phyloP scores from a whole-genome alignment of 2,329 filamentous ascomycete genomes.

The Pseudofabraea citricarpa region DNA sequence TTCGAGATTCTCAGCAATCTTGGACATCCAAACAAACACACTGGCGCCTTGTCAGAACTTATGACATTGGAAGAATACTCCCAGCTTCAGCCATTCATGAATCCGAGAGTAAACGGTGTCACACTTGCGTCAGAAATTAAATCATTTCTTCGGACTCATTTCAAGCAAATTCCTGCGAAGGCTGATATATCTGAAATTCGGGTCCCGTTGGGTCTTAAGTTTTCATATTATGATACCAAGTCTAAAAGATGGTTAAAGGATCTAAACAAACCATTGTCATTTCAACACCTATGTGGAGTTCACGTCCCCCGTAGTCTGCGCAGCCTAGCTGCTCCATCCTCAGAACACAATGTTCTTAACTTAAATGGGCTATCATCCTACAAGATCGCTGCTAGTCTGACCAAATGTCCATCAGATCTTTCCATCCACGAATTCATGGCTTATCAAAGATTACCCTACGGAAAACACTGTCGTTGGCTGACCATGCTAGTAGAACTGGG shows the following conservation, averaged over 20 bases:
- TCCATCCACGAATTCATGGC: slow-evolving; percentile 42
- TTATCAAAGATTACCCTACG: slow-evolving; percentile 37
- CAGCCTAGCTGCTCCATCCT: too few relatives aligned
- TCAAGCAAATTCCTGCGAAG: slow-evolving; percentile 22
- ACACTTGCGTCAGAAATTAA: slow-evolving; percentile 27
- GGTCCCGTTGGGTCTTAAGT: slow-evolving; percentile 22
- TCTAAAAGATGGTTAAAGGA: slow-evolving; percentile 24
- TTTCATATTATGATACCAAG: slow-evolving; percentile 24
- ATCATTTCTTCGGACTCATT: slow-evolving; percentile 27
- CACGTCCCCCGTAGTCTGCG: slow-evolving; percentile 25
- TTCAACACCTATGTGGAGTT: slow-evolving; percentile 29
- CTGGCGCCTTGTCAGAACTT: slow-evolving; percentile 4
- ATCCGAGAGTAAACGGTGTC: slow-evolving; percentile 7
- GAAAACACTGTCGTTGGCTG: slow-evolving; percentile 39
- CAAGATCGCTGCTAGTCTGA: slow-evolving; percentile 37
- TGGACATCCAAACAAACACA: slow-evolving; percentile 22
- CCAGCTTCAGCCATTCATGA: slow-evolving; percentile 14
- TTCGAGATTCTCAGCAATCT: slow-evolving; percentile 40
- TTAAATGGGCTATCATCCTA: slow-evolving; percentile 31
- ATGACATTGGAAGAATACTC: slow-evolving; percentile 18
- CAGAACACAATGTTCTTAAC: too few relatives aligned
- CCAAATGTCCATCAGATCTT: slow-evolving; percentile 38
- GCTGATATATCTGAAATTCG: slow-evolving; percentile 19
- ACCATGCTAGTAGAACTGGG: slow-evolving; percentile 44
- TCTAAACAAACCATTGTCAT: slow-evolving; percentile 20